A percentile compares a stretch with the other conserved stretches of the same genome.
Evolutionary conservation across 2,329 filamentous ascomycete genomes (phyloP).

Genomic region (Xylaria sp.): DNA sequence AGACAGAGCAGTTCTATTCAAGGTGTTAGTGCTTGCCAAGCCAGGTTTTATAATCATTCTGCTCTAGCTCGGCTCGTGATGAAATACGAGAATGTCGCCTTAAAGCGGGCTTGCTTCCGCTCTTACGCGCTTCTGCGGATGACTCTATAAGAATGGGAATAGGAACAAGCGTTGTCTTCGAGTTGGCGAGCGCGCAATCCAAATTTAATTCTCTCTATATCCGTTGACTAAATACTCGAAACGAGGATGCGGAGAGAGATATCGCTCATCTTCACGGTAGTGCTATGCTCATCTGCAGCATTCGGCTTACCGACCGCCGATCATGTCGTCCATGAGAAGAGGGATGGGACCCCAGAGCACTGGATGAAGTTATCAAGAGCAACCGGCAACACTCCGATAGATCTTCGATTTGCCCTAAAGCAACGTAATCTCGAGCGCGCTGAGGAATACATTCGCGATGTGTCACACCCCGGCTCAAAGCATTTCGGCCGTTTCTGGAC

Average conservation of each 20-base stretch:
- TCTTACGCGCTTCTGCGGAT: background rate
- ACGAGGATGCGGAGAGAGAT: background rate
- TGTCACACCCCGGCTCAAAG: constrained; percentile 15
- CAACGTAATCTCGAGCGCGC: constrained; percentile 15
- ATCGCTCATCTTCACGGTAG: background rate
- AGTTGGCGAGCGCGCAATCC: background rate
- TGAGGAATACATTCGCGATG: constrained; percentile 11
- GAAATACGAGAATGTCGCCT: background rate
- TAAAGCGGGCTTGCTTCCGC: background rate
- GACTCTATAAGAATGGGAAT: background rate
- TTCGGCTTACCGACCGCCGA: background rate
- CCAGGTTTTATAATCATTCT: background rate
- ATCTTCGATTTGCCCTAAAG: constrained; percentile 17
- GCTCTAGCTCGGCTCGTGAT: background rate
- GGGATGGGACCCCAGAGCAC: background rate
- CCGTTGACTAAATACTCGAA: background rate
- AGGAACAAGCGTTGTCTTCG: background rate
- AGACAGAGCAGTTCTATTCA: background rate
- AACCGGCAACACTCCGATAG: background rate
- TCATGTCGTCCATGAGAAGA: constrained; percentile 18
- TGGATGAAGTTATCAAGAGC: constrained; percentile 4
- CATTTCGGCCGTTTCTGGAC: constrained; percentile 17
- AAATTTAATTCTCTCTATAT: background rate
- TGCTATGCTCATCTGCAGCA: constrained; percentile 1
- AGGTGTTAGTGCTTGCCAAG: background rate